Evolutionary conservation across 164 flowering plant species (phyloP).

Genomic region (Cinnamomum chago): DNA sequence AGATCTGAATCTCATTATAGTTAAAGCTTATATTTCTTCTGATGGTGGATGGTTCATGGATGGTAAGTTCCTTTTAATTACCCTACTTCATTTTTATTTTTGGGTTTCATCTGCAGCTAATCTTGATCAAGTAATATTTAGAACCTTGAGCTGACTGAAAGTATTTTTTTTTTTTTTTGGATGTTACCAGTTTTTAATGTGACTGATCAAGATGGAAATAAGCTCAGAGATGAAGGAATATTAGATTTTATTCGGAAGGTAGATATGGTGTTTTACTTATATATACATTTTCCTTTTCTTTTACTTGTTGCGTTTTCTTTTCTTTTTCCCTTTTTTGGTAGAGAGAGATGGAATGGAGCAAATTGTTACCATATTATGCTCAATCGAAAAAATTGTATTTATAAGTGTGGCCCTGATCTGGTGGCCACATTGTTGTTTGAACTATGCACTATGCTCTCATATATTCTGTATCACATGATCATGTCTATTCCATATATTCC

Average conservation of each 20-base stretch:
- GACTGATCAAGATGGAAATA: conserved; percentile 79
- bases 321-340: too few species aligned
- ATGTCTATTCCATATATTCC: background rate
- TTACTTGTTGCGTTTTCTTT: background rate
- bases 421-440: background rate
- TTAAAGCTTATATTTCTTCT: conserved; percentile 86
- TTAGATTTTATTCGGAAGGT: conserved; percentile 71
- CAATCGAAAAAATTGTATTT: background rate
- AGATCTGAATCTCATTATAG: conserved; percentile 75
- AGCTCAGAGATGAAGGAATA: conserved; percentile 62
- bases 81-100: background rate
- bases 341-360: too few species aligned
- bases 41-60: conserved; percentile 99
- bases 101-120: background rate
- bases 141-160: background rate
- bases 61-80: conserved; percentile 37
- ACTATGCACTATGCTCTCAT: background rate
- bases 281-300: background rate
- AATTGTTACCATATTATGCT: background rate
- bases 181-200: conserved; percentile 72
- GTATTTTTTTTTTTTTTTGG: background rate
- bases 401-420: background rate
- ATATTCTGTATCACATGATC: background rate
- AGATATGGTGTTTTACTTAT: conserved; percentile 2
- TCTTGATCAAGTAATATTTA: background rate